These are phyloP conservation scores for Paratinospora sagittata DNA, from an alignment of 164 flowering plant genomes.

Conservation along the genomic window DNA sequence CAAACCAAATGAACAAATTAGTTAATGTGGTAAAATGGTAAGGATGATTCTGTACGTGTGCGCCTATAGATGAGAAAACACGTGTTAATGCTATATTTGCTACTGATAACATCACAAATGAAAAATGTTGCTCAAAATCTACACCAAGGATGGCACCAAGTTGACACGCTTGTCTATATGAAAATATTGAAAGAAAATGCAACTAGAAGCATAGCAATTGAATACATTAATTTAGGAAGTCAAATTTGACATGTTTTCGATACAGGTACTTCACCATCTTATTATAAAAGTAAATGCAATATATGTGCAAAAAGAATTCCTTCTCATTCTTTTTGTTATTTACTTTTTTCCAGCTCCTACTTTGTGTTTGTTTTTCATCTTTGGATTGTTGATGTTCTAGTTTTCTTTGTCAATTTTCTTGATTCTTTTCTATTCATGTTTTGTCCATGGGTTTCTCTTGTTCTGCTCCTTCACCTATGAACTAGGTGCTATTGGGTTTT, in stretches of 20 bases:
- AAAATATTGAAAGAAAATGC: neutral
- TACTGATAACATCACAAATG: neutral
- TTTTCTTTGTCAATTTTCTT: neutral
- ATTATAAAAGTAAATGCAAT: too few relatives aligned
- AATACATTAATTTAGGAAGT: neutral
- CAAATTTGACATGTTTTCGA: neutral
- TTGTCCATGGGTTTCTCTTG: neutral
- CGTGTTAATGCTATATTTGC: neutral
- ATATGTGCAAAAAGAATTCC: neutral
- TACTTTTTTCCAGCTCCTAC: neutral
- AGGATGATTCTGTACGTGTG: too few relatives aligned
- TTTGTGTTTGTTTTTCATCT: neutral
- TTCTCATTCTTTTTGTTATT: neutral
- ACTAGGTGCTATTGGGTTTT: neutral
- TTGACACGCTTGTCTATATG: neutral
- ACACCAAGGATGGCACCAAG: neutral
- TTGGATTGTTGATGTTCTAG: neutral
- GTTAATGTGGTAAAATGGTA: neutral
- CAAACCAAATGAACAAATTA: neutral
- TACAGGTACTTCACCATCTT: too few relatives aligned
- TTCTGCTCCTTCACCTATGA: neutral
- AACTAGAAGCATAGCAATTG: neutral
- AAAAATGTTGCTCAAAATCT: neutral
- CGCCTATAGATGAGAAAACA: too few relatives aligned
- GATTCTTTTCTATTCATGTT: neutral